A percentile compares a stretch with the other conserved stretches of the same genome.
These are phyloP conservation scores for Dendrobium chrysotoxum DNA, from an alignment of 106 monocot genomes.

Conservation along the genomic window DNA sequence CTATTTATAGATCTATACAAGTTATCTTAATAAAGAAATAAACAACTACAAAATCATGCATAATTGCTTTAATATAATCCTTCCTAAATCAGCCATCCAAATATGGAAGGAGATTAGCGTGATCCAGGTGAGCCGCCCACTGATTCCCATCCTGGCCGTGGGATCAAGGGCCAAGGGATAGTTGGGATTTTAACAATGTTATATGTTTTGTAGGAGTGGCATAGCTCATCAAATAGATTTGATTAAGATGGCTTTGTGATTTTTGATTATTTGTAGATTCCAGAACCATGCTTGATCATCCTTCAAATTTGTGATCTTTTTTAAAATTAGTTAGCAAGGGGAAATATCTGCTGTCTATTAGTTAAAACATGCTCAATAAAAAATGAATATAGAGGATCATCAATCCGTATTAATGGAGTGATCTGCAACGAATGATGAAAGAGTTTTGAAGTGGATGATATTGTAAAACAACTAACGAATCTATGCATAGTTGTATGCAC, in stretches of 20 bases:
- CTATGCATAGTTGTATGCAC: not conserved
- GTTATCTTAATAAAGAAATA: too few species aligned
- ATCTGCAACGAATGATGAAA: not conserved
- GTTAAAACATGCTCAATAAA: not conserved
- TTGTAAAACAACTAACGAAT: not conserved
- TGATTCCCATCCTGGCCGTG: too few species aligned
- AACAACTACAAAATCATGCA: too few species aligned
- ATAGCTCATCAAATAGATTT: not conserved
- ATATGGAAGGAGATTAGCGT: too few species aligned
- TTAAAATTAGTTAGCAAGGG: not conserved
- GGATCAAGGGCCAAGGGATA: too few species aligned
- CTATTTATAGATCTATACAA: too few species aligned
- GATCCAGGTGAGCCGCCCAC: too few species aligned
- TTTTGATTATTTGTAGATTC: not conserved
- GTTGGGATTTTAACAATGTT: too few species aligned
- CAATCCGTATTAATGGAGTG: not conserved
- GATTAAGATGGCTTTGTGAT: not conserved
- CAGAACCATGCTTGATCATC: not conserved
- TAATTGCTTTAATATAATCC: too few species aligned
- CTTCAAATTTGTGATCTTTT: not conserved
- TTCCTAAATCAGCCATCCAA: too few species aligned
- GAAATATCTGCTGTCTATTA: not conserved
- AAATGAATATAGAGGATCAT: not conserved
- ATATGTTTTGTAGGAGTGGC: not conserved
- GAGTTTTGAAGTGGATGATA: not conserved